Evolutionary conservation across 176 grass and related monocot genomes (phyloP), one percentile per base, ranked within the genome.

Genomic region (Zea luxurians): DNA sequence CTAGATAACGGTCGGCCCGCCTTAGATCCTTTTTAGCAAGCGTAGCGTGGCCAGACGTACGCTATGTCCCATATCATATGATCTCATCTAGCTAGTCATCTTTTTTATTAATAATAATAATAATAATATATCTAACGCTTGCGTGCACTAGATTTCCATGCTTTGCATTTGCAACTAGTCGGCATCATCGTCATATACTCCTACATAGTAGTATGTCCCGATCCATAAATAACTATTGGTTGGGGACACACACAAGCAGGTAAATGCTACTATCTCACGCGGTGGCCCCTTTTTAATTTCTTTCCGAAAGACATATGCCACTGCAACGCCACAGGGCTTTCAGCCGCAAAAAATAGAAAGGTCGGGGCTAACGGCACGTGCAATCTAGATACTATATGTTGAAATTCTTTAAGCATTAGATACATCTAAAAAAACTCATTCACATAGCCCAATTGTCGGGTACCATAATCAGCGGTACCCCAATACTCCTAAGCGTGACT

Each of bases 1-100:
- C 78, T 37, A 17, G 84, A 76, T 81, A 81, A 16, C 64, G 40
- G 76, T 52, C 45, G 84, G 77, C 15, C 13, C 48, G 2, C 15
- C 13, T 13, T 0, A 7, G 15, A 53, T 41, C 17, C 20, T 52
- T 68, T 61, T 61, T 48, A 35, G 27, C 27, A 5, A 45, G 64
- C 17, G 71, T 64, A 5, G 65, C 55, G 20, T 48, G 59, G 64
- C 15, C 64, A 70, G 15, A 48, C 64, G 37, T 50, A 59, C 55
- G 17, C 55, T 7, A 53, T 27, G 27, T 27, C 27, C 1, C 27
- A 27, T 27, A 27, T 27, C 27, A 27, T 27, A 27, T 27, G 27
- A 27, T 27, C 27, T 27, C 27, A 27, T 27, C 27, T 27, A 27
- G 27, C 27, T 27, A 27, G 27, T 27, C 27, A 27, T 27, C 27